Evolutionary conservation across 2,329 filamentous ascomycete genomes (phyloP), one percentile per base, ranked within the genome.

Genomic region (Trichoderma sp.): DNA sequence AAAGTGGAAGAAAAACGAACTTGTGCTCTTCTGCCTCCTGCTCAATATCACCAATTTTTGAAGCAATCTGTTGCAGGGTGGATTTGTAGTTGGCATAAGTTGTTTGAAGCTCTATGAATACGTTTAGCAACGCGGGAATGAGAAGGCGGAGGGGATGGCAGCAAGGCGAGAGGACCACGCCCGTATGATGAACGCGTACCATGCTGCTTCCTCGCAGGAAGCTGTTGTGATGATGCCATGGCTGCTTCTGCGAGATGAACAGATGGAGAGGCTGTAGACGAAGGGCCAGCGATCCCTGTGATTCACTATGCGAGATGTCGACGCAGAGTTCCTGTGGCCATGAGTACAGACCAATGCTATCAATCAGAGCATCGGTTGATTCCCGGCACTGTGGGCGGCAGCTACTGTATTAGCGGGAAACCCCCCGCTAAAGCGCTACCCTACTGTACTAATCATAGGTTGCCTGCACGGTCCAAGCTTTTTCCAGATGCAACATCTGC

Each of bases 1-100:
- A 57, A 27, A 17, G 34, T 5, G n/a, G 4, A 45, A 32, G 12
- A 50, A 53, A 54, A 53, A 82, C 90, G 78, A 82, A 98, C 95
- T 97, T 98, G 84, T 99, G 95, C 79, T 99, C 95, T 80, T 99
- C 95, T 22, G 92, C 90, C 79, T 98, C 95, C 78, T 97, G 93
- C 82, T 99, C 95, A 67, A 99, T 94, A 77, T 98, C 94, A 48
- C 95, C 95, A 73, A 99, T 97, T 80, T 97, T 98, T 76, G 93
- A 90, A 34, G 95, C 95, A 75, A 99, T 89, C 76, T 95, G 92
- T 80, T 98, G 94, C 68, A 99, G 87, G 4, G 85, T 89, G 73
- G 87, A 89, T 78, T 91, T 91, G 81, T 88, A 94, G 80, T 89
- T 92, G 72, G 87, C 87, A 78, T 95, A 95, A 74, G 92, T 91